Evolutionary conservation across 768 basidiomycete genomes (phyloP).

Genomic region (Crucibulum laeve): DNA sequence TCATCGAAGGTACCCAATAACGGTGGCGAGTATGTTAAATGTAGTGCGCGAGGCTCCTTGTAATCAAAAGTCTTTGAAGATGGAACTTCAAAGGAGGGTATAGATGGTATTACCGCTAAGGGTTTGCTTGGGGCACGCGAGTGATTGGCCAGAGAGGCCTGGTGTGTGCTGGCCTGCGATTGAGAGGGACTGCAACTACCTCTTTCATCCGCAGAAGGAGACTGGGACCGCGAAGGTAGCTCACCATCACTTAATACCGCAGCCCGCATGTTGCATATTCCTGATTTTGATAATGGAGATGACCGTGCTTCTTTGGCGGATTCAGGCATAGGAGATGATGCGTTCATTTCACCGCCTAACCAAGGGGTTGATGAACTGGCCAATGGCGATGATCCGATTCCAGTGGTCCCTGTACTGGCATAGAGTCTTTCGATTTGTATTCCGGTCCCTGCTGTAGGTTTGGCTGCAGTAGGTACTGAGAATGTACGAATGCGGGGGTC

Average conservation of each 20-base stretch:
- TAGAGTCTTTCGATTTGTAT: too few relatives aligned
- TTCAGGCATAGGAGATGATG: slow-evolving; percentile 1
- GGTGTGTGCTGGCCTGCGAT: slow-evolving; percentile 9
- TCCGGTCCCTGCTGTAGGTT: too few relatives aligned
- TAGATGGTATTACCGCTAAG: background rate
- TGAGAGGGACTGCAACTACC: slow-evolving; percentile 11
- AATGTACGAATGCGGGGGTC: slow-evolving; percentile 14
- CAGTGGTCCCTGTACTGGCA: too few relatives aligned
- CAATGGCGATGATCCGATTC: too few relatives aligned
- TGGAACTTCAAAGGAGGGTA: slow-evolving; percentile 1
- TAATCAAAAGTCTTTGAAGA: slow-evolving; percentile 42
- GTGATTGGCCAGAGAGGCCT: background rate
- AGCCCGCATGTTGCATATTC: slow-evolving; percentile 3
- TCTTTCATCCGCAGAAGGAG: slow-evolving; percentile 19
- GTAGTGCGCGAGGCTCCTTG: slow-evolving; percentile 58
- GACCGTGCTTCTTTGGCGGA: slow-evolving; percentile 2
- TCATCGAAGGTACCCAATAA: slow-evolving; percentile 61
- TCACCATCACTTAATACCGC: slow-evolving; percentile 20
- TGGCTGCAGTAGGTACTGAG: slow-evolving; percentile 15
- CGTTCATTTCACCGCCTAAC: too few relatives aligned
- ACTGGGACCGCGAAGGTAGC: slow-evolving; percentile 22
- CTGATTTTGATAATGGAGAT: slow-evolving; percentile 1
- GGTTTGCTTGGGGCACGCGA: background rate
- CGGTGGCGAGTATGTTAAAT: slow-evolving; percentile 49
- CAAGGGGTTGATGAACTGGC: too few relatives aligned